Evolutionary conservation across 1,284 basidiomycete genomes (phyloP).

Genomic region (Omphalotus olearius): DNA sequence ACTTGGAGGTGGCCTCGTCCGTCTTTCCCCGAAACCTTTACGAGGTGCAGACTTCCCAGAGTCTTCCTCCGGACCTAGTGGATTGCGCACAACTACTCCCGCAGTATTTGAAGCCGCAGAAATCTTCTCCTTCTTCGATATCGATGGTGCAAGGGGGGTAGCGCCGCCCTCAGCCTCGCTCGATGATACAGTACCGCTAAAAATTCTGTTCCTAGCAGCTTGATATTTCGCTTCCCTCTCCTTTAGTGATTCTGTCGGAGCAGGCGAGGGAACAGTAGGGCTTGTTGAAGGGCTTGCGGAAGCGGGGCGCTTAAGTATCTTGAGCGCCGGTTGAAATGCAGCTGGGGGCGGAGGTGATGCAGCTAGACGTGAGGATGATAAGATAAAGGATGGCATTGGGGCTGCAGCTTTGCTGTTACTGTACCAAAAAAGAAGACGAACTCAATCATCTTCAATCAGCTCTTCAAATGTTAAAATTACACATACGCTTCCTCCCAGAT

Average conservation of each 20-base stretch:
- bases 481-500: constrained; percentile 45
- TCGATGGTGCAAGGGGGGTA: not conserved
- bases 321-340: constrained; percentile 38
- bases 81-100: constrained; percentile 3
- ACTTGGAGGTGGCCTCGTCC: not conserved
- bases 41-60: not conserved
- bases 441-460: constrained; percentile 1
- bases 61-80: constrained; percentile 6
- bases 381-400: constrained; percentile 39
- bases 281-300: constrained; percentile 16
- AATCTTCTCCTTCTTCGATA: not conserved
- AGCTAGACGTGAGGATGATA: constrained; percentile 28
- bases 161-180: not conserved
- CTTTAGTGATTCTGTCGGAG: constrained; percentile 27
- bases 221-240: constrained; percentile 40
- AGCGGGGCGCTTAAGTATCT: constrained; percentile 42
- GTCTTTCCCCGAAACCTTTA: constrained; percentile 4
- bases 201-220: constrained; percentile 41
- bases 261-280: constrained; percentile 22
- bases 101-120: not conserved
- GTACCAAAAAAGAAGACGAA: constrained; percentile 2
- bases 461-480: not conserved
- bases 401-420: constrained; percentile 35
- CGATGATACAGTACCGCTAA: constrained; percentile 22
- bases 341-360: constrained; percentile 28